Conservation (phyloP, 257 asterid species). For the Haberlea rhodopensis region DNA sequence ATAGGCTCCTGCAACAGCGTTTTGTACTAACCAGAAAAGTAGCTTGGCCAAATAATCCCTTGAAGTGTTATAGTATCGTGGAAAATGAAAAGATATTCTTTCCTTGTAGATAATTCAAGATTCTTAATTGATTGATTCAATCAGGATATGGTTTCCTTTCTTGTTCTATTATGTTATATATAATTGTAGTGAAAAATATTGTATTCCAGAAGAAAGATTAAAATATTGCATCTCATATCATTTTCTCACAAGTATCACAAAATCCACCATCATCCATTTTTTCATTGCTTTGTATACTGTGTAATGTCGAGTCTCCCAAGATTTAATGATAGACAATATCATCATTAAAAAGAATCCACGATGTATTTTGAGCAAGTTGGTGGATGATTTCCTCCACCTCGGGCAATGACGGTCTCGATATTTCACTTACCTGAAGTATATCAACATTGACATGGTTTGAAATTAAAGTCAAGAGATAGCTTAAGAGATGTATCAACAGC, state of each 20-base stretch:
- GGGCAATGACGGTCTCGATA: slow-evolving; percentile 78
- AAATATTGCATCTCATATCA: no score
- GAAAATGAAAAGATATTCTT: no score
- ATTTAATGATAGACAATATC: slow-evolving; percentile 35
- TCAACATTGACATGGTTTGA: slow-evolving; percentile 55
- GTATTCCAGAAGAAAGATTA: no score
- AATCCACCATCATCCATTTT: slow-evolving; percentile 30
- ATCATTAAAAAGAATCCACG: slow-evolving; percentile 59
- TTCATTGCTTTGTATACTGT: no score
- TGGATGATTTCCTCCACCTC: slow-evolving; percentile 91
- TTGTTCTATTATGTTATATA: no score
- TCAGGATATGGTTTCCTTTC: no score
- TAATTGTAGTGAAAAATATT: no score
- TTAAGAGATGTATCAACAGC: background rate
- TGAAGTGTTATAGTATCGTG: no score
- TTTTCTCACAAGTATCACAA: slow-evolving; percentile 43
- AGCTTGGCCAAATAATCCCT: slow-evolving; percentile 95
- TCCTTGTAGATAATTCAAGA: no score
- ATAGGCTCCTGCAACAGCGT: background rate
- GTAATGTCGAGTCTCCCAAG: slow-evolving; percentile 31
- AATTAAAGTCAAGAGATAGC: slow-evolving; percentile 17
- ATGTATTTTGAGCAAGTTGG: slow-evolving; percentile 70
- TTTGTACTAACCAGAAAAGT: slow-evolving; percentile 76
- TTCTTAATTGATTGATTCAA: no score
- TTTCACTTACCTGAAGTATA: slow-evolving; percentile 79